These are phyloP conservation scores for Anisodus acutangulus DNA, from an alignment of 257 asterid species.

Conservation along the genomic window DNA sequence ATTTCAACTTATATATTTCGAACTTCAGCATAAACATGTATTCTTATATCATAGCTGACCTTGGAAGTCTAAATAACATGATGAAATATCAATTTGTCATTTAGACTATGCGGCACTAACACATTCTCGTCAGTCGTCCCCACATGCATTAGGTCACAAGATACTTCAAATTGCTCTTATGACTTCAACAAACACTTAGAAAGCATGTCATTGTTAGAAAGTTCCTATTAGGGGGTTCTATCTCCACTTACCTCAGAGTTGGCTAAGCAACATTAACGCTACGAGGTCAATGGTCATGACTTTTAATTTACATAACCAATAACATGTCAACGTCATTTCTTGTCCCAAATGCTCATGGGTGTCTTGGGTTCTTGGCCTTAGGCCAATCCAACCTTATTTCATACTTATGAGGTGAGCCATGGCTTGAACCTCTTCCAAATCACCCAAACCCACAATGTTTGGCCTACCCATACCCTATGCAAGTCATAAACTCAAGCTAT, in stretches of 20 bases:
- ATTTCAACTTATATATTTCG: slow-evolving; percentile 6
- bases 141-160: background rate
- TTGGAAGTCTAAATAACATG: background rate
- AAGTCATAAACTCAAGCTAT: slow-evolving; percentile 3
- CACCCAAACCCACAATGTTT: background rate
- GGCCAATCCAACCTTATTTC: background rate
- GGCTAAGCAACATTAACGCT: background rate
- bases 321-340: background rate
- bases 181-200: background rate
- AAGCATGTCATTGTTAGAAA: background rate
- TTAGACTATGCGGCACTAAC: background rate
- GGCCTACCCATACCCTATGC: slow-evolving; percentile 10
- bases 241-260: background rate
- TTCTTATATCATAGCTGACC: background rate
- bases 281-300: background rate
- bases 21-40: slow-evolving; percentile 10
- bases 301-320: background rate
- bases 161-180: background rate
- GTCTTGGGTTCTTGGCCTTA: background rate
- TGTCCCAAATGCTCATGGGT: slow-evolving; percentile 10
- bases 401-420: slow-evolving; percentile 17
- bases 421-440: background rate
- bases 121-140: background rate
- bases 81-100: background rate
- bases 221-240: background rate